phyloP scores from a whole-genome alignment of 2,329 filamentous ascomycete genomes.

The Exophiala sideris region DNA sequence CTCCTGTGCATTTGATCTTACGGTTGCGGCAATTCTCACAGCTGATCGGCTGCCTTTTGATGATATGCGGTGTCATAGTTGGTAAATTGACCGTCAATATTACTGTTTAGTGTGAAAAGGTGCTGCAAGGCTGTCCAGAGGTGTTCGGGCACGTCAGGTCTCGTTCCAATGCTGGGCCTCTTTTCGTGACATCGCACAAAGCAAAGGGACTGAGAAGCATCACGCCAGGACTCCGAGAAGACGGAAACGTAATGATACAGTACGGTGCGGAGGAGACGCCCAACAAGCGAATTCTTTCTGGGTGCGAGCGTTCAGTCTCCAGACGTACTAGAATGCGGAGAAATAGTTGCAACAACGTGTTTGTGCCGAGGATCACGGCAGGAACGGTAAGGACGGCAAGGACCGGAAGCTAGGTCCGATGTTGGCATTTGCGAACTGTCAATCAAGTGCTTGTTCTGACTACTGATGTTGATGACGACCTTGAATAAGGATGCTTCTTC shows the following conservation, averaged over 20 bases:
- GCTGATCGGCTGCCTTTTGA: conserved; percentile 33
- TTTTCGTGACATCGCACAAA: too few species aligned
- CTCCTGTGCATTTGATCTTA: conserved; percentile 41
- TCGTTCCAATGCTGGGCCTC: too few species aligned
- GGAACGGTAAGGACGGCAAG: neutral
- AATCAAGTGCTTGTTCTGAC: neutral
- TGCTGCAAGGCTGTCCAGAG: too few species aligned
- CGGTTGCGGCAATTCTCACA: conserved; percentile 41
- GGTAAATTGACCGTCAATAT: too few species aligned
- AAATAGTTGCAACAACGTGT: neutral
- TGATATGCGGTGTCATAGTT: conserved; percentile 7
- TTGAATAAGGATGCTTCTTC: too few species aligned
- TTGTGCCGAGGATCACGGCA: neutral
- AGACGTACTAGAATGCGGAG: neutral
- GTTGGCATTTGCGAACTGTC: neutral
- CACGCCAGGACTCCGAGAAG: neutral
- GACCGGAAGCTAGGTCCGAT: neutral
- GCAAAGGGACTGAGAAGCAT: neutral
- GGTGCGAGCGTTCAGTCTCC: neutral
- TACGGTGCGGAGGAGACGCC: neutral
- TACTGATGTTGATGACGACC: neutral
- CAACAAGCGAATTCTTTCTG: neutral
- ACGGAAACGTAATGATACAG: neutral
- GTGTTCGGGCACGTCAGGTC: too few species aligned
- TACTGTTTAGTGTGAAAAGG: too few species aligned